A percentile compares a stretch with the other conserved stretches of the same genome.
These are phyloP conservation scores for Porodaedalea pini DNA, from an alignment of 1,284 basidiomycete species.

Conservation along the genomic window DNA sequence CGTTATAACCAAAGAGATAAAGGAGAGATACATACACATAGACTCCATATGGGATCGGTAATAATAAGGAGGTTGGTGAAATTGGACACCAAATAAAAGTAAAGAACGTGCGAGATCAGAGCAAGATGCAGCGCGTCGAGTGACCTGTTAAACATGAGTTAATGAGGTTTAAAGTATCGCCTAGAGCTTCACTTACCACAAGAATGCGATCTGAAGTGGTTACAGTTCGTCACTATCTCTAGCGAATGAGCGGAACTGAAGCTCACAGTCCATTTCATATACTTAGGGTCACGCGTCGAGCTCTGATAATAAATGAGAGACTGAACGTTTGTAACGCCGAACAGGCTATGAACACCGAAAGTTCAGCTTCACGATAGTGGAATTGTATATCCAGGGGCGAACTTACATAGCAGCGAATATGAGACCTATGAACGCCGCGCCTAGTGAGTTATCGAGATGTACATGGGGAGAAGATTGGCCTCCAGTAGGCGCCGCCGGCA, in stretches of 20 bases:
- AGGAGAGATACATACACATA: not conserved
- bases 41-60: constrained; percentile 6
- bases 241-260: not conserved
- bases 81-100: constrained; percentile 13
- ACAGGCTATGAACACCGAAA: constrained; percentile 21
- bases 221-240: not conserved
- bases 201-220: not conserved
- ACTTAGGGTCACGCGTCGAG: constrained; percentile 21
- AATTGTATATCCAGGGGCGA: not conserved
- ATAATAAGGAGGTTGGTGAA: constrained; percentile 13
- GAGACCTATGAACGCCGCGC: constrained; percentile 18
- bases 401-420: constrained; percentile 16
- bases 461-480: not conserved
- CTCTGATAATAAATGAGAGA: constrained; percentile 27
- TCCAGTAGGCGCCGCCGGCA: not conserved
- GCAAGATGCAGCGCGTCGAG: constrained; percentile 15
- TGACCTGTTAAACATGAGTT: not conserved
- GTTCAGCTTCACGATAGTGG: not conserved
- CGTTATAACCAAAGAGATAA: not conserved
- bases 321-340: constrained; percentile 27
- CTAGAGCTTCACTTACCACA: not conserved
- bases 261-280: constrained; percentile 24
- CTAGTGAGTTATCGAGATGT: constrained; percentile 10
- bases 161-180: not conserved
- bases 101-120: constrained; percentile 14